Evolutionary conservation across 768 basidiomycete species (phyloP).

Genomic region (Termitomyces sp.): DNA sequence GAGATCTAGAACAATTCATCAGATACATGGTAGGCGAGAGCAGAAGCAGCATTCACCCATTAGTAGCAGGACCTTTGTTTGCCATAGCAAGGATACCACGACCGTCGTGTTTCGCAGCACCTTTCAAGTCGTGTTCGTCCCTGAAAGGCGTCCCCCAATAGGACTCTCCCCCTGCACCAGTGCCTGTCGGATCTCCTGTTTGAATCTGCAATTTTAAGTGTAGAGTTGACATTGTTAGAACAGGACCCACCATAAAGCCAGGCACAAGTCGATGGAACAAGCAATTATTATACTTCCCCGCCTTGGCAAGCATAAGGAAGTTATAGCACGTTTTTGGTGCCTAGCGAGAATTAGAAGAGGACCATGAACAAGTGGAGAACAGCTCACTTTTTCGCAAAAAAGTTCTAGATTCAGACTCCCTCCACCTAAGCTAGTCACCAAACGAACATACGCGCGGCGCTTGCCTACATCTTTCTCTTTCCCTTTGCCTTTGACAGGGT

Average conservation of each 20-base stretch:
- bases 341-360: constrained; percentile 29
- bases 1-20: constrained; percentile 47
- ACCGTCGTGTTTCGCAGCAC: constrained; percentile 81
- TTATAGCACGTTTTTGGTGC: constrained; percentile 99
- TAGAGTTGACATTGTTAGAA: background rate
- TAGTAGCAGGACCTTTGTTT: constrained; percentile 87
- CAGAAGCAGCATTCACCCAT: constrained; percentile 45
- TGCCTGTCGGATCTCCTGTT: constrained; percentile 96
- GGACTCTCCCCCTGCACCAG: constrained; percentile 88
- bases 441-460: constrained; percentile 90
- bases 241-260: constrained; percentile 77
- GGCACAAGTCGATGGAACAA: constrained; percentile 92
- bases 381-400: constrained; percentile 76
- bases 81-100: constrained; percentile 93
- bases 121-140: constrained; percentile 87
- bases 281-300: constrained; percentile 86
- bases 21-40: background rate
- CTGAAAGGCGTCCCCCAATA: constrained; percentile 96
- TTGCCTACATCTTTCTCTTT: constrained; percentile 94
- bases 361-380: background rate
- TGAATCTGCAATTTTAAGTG: constrained; percentile 59
- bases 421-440: constrained; percentile 87
- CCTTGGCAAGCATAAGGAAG: constrained; percentile 87
- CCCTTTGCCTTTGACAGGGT: constrained; percentile 74
- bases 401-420: constrained; percentile 80